These are phyloP conservation scores for Monilinia aucupariae DNA, from an alignment of 2,329 filamentous ascomycete species.

Conservation along the genomic window DNA sequence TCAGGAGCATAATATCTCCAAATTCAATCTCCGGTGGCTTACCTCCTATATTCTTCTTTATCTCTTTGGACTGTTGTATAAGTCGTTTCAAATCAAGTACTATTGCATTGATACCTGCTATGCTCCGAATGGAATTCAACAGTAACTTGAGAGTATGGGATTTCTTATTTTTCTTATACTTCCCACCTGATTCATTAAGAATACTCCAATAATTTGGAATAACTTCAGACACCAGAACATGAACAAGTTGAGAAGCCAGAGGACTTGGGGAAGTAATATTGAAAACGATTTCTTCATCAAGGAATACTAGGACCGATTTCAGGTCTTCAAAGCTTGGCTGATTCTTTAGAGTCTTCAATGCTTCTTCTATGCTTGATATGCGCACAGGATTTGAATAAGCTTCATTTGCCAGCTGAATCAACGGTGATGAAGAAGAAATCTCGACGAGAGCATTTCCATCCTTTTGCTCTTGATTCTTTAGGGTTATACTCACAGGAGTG, in stretches of 20 bases:
- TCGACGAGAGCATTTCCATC: constrained; percentile 26
- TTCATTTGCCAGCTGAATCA: constrained; percentile 19
- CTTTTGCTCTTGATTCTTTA: constrained; percentile 24
- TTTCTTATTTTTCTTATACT: constrained; percentile 18
- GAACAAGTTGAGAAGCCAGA: constrained; percentile 66
- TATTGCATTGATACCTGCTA: constrained; percentile 73
- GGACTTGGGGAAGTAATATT: constrained; percentile 60
- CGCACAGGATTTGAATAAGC: background rate
- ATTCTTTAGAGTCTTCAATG: constrained; percentile 53
- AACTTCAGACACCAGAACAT: constrained; percentile 67
- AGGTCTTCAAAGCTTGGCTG: constrained; percentile 59
- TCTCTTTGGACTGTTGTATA: constrained; percentile 45
- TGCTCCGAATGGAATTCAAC: constrained; percentile 61
- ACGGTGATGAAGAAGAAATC: constrained; percentile 18
- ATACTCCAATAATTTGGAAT: constrained; percentile 77
- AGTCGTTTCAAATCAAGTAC: constrained; percentile 62
- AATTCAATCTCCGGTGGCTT: background rate
- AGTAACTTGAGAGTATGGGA: constrained; percentile 46
- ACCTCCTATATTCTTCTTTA: constrained; percentile 27
- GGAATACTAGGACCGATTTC: constrained; percentile 46
- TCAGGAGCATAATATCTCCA: background rate
- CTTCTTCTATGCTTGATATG: constrained; percentile 40
- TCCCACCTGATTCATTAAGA: constrained; percentile 45
- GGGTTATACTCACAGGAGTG: constrained; percentile 43
- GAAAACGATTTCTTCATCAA: constrained; percentile 43